Evolutionary conservation across 2,329 filamentous ascomycete species (phyloP).

Genomic region (Colletotrichum somersetense): DNA sequence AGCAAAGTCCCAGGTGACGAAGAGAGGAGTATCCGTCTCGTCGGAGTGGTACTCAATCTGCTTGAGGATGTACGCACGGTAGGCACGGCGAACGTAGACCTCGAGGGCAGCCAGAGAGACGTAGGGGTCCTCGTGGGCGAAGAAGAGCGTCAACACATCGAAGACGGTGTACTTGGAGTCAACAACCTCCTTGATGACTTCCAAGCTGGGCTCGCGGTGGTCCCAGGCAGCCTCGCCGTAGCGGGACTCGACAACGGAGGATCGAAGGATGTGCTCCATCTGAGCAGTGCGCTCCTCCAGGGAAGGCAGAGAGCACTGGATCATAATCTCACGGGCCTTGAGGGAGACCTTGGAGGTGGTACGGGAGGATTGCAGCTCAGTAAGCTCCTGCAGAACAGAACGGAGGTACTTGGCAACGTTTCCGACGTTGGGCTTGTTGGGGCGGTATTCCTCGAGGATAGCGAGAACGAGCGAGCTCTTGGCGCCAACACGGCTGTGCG

Average conservation of each 20-base stretch:
- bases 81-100: slow-evolving; percentile 95
- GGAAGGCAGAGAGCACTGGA: slow-evolving; percentile 95
- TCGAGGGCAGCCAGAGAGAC: slow-evolving; percentile 93
- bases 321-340: slow-evolving; percentile 96
- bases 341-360: slow-evolving; percentile 93
- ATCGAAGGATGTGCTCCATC: slow-evolving; percentile 98
- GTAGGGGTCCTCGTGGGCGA: slow-evolving; percentile 93
- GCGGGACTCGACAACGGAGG: slow-evolving; percentile 94
- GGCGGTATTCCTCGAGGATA: slow-evolving; percentile 92
- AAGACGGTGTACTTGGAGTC: slow-evolving; percentile 99
- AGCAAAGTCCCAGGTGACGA: slow-evolving; percentile 95
- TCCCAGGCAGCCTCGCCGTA: slow-evolving; percentile 98
- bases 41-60: slow-evolving; percentile 88
- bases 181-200: slow-evolving; percentile 96
- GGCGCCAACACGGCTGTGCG: slow-evolving; percentile 89
- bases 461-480: slow-evolving; percentile 96
- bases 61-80: slow-evolving; percentile 95
- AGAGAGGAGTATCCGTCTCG: slow-evolving; percentile 76
- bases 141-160: slow-evolving; percentile 95
- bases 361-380: slow-evolving; percentile 87
- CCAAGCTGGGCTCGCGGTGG: slow-evolving; percentile 90
- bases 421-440: slow-evolving; percentile 91
- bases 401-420: slow-evolving; percentile 92
- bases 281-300: slow-evolving; percentile 94
- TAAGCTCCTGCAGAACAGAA: slow-evolving; percentile 83